These are phyloP conservation scores for Daldinia grandis DNA, from an alignment of 495 filamentous ascomycete genomes.

Conservation along the genomic window DNA sequence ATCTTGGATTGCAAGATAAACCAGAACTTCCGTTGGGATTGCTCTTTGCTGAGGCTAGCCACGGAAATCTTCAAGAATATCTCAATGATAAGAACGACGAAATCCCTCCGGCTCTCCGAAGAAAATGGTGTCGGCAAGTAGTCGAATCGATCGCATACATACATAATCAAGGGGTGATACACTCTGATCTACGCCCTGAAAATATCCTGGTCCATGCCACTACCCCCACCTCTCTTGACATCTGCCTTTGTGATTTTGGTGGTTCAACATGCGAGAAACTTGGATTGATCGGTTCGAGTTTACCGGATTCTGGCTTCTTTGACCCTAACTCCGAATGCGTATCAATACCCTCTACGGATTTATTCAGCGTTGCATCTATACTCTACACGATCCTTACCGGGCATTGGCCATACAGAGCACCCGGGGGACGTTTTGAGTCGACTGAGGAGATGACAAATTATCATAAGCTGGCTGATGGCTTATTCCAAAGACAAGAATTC, in stretches of 20 bases:
- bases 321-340: not conserved
- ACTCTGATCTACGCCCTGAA: not conserved
- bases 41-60: not conserved
- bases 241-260: not conserved
- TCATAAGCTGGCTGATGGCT: not conserved
- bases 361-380: not conserved
- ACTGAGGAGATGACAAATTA: not conserved
- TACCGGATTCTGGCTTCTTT: not conserved
- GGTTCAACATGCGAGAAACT: not conserved
- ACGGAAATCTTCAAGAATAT: not conserved
- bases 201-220: not conserved
- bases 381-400: not conserved
- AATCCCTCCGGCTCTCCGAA: not conserved
- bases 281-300: not conserved
- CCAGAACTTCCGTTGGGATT: not conserved
- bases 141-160: not conserved
- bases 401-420: not conserved
- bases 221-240: not conserved
- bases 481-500: not conserved
- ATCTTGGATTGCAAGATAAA: not conserved
- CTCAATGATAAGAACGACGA: not conserved
- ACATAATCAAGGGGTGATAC: not conserved
- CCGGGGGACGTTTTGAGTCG: not conserved
- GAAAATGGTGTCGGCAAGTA: not conserved
- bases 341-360: not conserved